Conservation (phyloP, 345 rosid species). For the Firmiana major region DNA sequence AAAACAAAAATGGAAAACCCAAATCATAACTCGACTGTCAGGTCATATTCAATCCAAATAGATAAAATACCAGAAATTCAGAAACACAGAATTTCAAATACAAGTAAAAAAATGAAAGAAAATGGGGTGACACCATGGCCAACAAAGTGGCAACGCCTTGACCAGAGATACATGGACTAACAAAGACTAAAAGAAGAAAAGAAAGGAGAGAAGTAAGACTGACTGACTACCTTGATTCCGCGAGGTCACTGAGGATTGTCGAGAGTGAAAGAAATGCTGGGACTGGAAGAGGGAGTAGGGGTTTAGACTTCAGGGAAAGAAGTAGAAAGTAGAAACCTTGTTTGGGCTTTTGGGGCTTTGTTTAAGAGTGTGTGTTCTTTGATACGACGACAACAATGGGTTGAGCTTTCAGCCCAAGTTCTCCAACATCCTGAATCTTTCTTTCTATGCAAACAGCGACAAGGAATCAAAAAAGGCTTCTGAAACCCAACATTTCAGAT, state of each 20-base stretch:
- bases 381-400: not conserved
- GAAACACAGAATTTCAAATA: too few relatives aligned
- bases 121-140: not conserved
- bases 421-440: conserved; percentile 17
- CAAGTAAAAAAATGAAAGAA: too few relatives aligned
- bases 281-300: not conserved
- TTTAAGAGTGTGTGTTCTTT: not conserved
- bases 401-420: not conserved
- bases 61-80: not conserved
- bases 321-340: not conserved
- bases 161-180: not conserved
- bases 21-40: not conserved
- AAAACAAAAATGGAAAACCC: not conserved
- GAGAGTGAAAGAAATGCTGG: not conserved
- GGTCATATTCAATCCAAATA: not conserved
- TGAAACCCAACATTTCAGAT: conserved; percentile 13
- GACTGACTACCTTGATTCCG: not conserved
- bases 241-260: not conserved
- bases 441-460: conserved; percentile 1
- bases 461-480: not conserved
- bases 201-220: not conserved
- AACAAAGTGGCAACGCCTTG: not conserved
- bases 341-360: not conserved
- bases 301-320: not conserved
- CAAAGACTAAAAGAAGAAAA: not conserved